Conservation (phyloP, 163 green algal genomes). For the Chlorella variabilis region DNA sequence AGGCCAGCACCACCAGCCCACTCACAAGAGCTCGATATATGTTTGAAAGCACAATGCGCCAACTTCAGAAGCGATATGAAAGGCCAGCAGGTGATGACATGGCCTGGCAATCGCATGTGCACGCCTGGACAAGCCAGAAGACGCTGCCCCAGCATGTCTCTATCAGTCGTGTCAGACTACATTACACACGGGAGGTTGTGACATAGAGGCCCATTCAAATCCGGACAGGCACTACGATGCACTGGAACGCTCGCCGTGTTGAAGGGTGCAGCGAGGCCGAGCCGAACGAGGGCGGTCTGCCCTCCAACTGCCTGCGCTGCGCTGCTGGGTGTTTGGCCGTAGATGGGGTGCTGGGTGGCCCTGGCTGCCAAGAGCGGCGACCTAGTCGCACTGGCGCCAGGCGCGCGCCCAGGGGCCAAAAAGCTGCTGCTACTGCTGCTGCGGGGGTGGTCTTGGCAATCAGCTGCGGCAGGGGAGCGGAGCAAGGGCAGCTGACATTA, state of each 20-base stretch:
- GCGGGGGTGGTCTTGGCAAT: background rate
- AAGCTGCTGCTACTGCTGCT: slow-evolving; percentile 33
- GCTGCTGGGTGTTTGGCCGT: slow-evolving; percentile 14
- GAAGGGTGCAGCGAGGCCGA: background rate
- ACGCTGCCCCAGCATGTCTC: too few relatives aligned
- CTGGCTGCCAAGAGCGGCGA: background rate
- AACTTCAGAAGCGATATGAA: too few relatives aligned
- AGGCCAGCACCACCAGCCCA: too few relatives aligned
- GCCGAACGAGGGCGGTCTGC: background rate
- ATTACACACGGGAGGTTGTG: too few relatives aligned
- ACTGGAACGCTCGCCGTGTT: background rate
- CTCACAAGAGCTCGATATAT: too few relatives aligned
- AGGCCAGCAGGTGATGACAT: too few relatives aligned
- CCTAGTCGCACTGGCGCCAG: slow-evolving; percentile 20
- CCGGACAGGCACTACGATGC: too few relatives aligned
- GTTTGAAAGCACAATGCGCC: too few relatives aligned
- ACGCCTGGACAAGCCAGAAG: too few relatives aligned
- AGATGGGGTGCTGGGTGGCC: slow-evolving; percentile 5
- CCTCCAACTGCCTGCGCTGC: background rate
- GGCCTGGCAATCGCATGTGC: too few relatives aligned
- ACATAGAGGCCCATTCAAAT: too few relatives aligned
- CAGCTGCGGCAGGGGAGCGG: background rate
- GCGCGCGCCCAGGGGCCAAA: background rate
- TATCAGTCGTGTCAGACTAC: too few relatives aligned
- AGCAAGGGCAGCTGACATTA: background rate